Base-by-base conservation (phyloP, 2,329 filamentous ascomycete genomes). In the Colletotrichum sojae region DNA sequence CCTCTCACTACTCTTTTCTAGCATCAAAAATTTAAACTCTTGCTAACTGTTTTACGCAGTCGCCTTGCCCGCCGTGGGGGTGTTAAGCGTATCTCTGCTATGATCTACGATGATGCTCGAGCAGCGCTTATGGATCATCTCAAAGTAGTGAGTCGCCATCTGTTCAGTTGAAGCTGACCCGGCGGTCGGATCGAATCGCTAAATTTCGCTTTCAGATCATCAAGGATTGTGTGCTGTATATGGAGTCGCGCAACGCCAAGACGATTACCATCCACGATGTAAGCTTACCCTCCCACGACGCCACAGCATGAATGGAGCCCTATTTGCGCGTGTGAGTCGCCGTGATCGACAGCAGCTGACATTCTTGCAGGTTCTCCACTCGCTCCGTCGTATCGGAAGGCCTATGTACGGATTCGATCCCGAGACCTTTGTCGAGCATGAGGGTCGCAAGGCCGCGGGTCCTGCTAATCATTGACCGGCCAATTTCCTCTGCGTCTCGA, bases 21-120 rank as follows among this genome's bases (percentile, higher is more conserved):
- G 31, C 10, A 10, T 5, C 8, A 10, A 10, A 2, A 2, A 15
- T 45, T 10, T n/a, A 12, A 40, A 15, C 3, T 36, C 31, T 36
- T 36, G 31, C 31, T 69, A 39, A 69, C 16, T 10, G 15, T 5
- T 25, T 9, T 46, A 6, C 4, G 4, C 67, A 90, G 92, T 72
- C 90, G 92, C 48, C 80, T 95, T 0, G 93, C 93, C 1, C 88
- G 93, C 6, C 89, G 93, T 6, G 93, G 92, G 1, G 93, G 93
- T 0, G 90, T 95, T 0, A 94, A 94, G 76, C 84, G 92, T 0
- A 94, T 95, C 9, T 91, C 90, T 0, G 86, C 76, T 0, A 72
- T 53, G 0, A 90, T 94, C 3, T 95, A 95, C 73, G 83, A 89
- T 0, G 90, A 92, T 0, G 78, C 85, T 0, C 83, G 93, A 0